These are phyloP conservation scores for Dittrichia graveolens DNA, from an alignment of 129 eudicot species.

Conservation along the genomic window DNA sequence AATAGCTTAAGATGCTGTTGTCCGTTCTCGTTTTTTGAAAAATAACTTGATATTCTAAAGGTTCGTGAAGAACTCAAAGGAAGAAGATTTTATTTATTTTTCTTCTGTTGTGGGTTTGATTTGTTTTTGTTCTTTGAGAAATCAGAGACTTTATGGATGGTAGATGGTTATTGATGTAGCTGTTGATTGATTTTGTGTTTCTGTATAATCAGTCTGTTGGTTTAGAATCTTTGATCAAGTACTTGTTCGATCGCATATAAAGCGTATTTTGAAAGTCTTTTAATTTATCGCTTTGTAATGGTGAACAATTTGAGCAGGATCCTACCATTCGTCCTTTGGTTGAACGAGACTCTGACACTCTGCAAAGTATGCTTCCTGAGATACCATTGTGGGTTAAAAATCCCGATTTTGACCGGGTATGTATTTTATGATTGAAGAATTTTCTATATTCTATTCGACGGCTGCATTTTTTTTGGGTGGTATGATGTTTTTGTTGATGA, in stretches of 20 bases:
- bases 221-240: not conserved
- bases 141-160: not conserved
- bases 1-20: not conserved
- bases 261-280: slow-evolving; percentile 6
- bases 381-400: slow-evolving; percentile 83
- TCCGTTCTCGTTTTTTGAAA: not conserved
- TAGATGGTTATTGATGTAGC: slow-evolving; percentile 10
- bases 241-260: not conserved
- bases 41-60: not conserved
- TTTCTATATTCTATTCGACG: slow-evolving; percentile 2
- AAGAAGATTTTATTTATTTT: not conserved
- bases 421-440: slow-evolving; percentile 26
- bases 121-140: not conserved
- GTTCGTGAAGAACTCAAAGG: too few species aligned
- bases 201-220: not conserved
- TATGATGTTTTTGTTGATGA: slow-evolving; percentile 21
- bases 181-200: not conserved
- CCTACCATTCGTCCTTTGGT: slow-evolving; percentile 73
- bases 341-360: slow-evolving; percentile 67
- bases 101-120: slow-evolving; percentile 20
- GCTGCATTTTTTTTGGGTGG: not conserved
- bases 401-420: slow-evolving; percentile 91
- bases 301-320: slow-evolving; percentile 47
- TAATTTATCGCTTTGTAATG: not conserved
- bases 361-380: slow-evolving; percentile 75